phyloP scores from a whole-genome alignment of 2,329 filamentous ascomycete species.

The Phoma sp. region DNA sequence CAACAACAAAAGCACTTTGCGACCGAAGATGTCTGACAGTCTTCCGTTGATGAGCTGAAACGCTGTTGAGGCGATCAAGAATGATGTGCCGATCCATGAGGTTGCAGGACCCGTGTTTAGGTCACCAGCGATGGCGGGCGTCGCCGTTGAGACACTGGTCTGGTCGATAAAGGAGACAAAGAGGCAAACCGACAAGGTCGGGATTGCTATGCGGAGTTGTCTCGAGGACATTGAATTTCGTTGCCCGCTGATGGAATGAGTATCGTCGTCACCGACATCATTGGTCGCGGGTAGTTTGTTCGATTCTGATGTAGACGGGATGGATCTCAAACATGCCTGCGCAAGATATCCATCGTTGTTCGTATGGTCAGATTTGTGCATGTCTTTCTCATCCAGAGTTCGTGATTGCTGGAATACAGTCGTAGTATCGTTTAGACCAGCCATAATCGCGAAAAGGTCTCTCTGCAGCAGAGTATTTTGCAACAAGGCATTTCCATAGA shows the following conservation, averaged over 20 bases:
- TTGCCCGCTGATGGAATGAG: slow-evolving; percentile 47
- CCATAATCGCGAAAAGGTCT: no score
- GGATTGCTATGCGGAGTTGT: slow-evolving; percentile 60
- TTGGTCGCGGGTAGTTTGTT: neutral
- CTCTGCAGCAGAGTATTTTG: no score
- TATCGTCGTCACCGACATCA: slow-evolving; percentile 11
- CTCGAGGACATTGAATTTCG: slow-evolving; percentile 61
- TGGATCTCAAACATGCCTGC: no score
- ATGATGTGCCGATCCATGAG: slow-evolving; percentile 34
- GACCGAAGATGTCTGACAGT: slow-evolving; percentile 59
- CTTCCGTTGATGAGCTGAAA: slow-evolving; percentile 60
- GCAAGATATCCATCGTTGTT: no score
- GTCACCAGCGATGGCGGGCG: slow-evolving; percentile 47
- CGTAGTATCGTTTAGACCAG: no score
- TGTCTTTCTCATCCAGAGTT: no score
- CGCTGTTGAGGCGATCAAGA: slow-evolving; percentile 43
- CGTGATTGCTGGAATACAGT: no score
- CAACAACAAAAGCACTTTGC: slow-evolving; percentile 46
- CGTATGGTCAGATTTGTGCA: no score
- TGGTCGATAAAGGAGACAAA: slow-evolving; percentile 64
- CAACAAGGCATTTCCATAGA: no score
- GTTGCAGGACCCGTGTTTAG: slow-evolving; percentile 31
- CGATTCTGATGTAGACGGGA: no score
- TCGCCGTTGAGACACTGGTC: slow-evolving; percentile 51
- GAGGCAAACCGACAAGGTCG: slow-evolving; percentile 59